Evolutionary conservation across 164 flowering plant species (phyloP).

Genomic region (Umbellularia californica): DNA sequence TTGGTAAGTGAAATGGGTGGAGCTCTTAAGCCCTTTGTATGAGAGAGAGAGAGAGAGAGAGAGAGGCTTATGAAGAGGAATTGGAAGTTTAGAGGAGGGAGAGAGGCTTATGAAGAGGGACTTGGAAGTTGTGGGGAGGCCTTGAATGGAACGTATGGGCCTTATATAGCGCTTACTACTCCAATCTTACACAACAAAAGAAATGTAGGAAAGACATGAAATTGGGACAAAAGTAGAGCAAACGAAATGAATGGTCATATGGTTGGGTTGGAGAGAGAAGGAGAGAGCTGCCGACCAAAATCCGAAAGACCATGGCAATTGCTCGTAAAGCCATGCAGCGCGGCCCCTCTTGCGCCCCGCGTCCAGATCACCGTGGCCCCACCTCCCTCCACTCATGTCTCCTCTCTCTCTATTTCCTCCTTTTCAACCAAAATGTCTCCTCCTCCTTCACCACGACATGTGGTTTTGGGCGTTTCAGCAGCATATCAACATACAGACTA

Average conservation of each 20-base stretch:
- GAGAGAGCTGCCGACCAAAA: not conserved
- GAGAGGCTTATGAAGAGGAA: not conserved
- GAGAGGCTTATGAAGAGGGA: not conserved
- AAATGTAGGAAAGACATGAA: not conserved
- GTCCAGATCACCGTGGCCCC: not conserved
- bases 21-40: not conserved
- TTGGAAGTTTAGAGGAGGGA: not conserved
- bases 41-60: not conserved
- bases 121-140: not conserved
- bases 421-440: not conserved
- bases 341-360: not conserved
- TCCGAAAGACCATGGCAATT: not conserved
- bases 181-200: too few relatives aligned
- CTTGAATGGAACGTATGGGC: not conserved
- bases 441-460: not conserved
- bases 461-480: not conserved
- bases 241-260: not conserved
- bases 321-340: conserved; percentile 1
- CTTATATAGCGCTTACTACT: too few relatives aligned
- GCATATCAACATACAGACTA: not conserved
- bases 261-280: not conserved
- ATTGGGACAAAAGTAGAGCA: not conserved
- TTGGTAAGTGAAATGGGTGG: not conserved
- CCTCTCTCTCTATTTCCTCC: not conserved
- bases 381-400: not conserved